Conservation (phyloP, 2,329 filamentous ascomycete species). For the Uncinocarpus reesii region DNA sequence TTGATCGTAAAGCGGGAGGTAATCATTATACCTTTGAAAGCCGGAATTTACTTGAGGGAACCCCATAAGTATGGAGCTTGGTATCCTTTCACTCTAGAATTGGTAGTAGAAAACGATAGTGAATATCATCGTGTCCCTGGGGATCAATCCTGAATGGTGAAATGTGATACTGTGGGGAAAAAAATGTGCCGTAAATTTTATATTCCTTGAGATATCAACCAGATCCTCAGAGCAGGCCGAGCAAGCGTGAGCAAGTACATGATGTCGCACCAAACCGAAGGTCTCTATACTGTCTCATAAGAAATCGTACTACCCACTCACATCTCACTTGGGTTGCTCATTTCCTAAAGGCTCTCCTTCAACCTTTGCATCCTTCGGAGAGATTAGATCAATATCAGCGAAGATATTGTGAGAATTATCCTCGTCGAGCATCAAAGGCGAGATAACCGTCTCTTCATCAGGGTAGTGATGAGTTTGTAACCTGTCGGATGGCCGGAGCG, state of each 20-base stretch:
- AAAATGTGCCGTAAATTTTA: too few species aligned
- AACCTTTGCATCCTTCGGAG: neutral
- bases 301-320: too few species aligned
- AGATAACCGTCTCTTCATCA: slow-evolving; percentile 6
- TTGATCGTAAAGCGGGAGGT: neutral
- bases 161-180: too few species aligned
- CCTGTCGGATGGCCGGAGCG: slow-evolving; percentile 7
- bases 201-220: too few species aligned
- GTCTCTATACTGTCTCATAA: too few species aligned
- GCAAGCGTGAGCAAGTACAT: too few species aligned
- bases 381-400: neutral
- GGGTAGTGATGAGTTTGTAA: neutral
- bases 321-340: too few species aligned
- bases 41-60: neutral
- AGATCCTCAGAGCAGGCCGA: too few species aligned
- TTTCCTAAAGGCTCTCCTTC: too few species aligned
- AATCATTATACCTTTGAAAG: neutral
- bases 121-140: neutral
- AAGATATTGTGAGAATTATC: neutral
- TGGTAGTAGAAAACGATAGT: slow-evolving; percentile 4
- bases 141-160: too few species aligned
- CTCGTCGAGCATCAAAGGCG: slow-evolving; percentile 11
- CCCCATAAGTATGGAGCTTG: neutral
- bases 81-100: neutral
- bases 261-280: too few species aligned